These are phyloP conservation scores for Ophiostoma tasmaniense DNA, from an alignment of 2,329 filamentous ascomycete genomes.

Conservation along the genomic window DNA sequence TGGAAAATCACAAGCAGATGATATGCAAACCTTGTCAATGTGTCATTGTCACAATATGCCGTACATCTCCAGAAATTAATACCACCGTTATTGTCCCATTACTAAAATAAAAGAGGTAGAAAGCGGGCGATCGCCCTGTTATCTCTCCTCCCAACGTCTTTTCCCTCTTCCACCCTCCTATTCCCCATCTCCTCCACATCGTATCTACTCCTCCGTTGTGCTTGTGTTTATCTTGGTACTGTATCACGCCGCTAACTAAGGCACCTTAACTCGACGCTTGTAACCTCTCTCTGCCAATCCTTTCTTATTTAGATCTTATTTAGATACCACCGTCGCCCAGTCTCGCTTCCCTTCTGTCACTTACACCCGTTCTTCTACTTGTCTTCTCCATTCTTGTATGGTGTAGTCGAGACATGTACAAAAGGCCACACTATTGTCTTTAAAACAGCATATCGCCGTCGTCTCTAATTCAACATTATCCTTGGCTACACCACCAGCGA, in stretches of 20 bases:
- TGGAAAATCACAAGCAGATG: not conserved
- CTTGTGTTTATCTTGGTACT: not conserved
- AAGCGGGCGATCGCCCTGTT: not conserved
- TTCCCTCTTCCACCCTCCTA: not conserved
- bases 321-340: not conserved
- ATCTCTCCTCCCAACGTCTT: not conserved
- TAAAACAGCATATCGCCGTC: not conserved
- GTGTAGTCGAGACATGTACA: not conserved
- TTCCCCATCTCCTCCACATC: not conserved
- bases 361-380: not conserved
- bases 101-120: not conserved
- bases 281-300: too few relatives aligned
- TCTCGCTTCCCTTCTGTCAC: not conserved
- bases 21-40: not conserved
- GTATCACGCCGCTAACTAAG: not conserved
- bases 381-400: not conserved
- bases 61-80: not conserved
- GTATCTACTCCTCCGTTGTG: not conserved
- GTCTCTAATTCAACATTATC: not conserved
- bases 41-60: not conserved
- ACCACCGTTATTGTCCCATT: not conserved
- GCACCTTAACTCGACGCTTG: not conserved
- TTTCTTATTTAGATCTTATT: too few relatives aligned
- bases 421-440: not conserved
- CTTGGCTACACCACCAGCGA: not conserved